Evolutionary conservation across 1,139 yeast genomes (phyloP), one percentile per base, ranked within the genome.

Genomic region (Blastobotrys raffinosifermentans): DNA sequence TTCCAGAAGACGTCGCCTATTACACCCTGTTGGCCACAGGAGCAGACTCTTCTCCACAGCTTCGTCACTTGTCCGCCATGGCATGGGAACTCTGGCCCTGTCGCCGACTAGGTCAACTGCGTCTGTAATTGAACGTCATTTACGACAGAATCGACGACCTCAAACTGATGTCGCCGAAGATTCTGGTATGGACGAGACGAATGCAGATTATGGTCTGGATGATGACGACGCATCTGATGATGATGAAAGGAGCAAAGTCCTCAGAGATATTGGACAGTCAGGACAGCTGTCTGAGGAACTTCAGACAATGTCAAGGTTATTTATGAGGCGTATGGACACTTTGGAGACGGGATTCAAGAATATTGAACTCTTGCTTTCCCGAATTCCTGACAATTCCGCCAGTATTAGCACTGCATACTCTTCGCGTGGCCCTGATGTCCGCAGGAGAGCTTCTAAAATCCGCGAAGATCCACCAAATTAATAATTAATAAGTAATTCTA

Each of bases 51-150:
- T 46, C 25, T 45, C 49, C 5, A 39, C 49, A 2, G 38, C 50
- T 1, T 43, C 47, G 2, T 46, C 50, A 2, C 23, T 46, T 19
- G 27, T 41, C 9, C 36, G 48, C 3, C 43, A 45, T 15, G 43
- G 41, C 2, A 19, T 37, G 9, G 39, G 32, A 8, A 23, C 29
- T 25, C 31, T 46, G 29, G 42, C 47, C 2, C 19, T 46, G 10
- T 43, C 48, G 8, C 49, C 50, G 2, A 47, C 49, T 10, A 39
- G 49, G 10, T 43, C 49, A 1, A 37, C 45, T 6, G 35, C 35
- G 3, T 37, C 45, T 7, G 26, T 41, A n/a, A 26, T 39, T n/a
- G 27, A 25, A 14, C 7, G 27, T 6, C 27, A 25, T 23, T 13
- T 9, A 14, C 22, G 31, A 10, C 22, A 8, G 7, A 18, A 14